These are phyloP conservation scores for Hypoxylon trugodes DNA, from an alignment of 495 filamentous ascomycete genomes.

Conservation along the genomic window DNA sequence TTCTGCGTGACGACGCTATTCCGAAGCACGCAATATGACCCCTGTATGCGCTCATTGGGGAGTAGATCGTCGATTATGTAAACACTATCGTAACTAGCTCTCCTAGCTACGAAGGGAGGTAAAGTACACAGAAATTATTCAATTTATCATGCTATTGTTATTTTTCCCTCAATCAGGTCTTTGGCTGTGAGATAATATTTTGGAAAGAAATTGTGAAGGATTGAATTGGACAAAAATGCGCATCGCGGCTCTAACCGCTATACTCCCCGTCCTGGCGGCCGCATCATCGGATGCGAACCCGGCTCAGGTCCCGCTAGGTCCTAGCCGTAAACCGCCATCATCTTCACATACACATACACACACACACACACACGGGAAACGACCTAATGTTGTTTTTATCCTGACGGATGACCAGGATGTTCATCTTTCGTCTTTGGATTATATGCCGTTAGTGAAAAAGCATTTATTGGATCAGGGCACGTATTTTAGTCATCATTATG, in stretches of 20 bases:
- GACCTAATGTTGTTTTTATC: conserved; percentile 57
- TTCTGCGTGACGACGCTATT: conserved; percentile 6
- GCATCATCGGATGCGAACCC: neutral
- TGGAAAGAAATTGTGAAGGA: too few relatives aligned
- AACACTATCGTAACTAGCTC: neutral
- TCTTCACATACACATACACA: too few relatives aligned
- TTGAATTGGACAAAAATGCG: too few relatives aligned
- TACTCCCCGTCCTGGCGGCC: conserved; percentile 1
- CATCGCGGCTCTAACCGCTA: neutral
- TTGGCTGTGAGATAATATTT: too few relatives aligned
- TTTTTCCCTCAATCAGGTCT: too few relatives aligned
- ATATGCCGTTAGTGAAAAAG: conserved; percentile 60
- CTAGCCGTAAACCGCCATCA: neutral
- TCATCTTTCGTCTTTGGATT: conserved; percentile 60
- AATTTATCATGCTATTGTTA: too few relatives aligned
- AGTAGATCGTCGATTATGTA: conserved; percentile 8
- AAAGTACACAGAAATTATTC: too few relatives aligned
- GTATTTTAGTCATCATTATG: conserved; percentile 62
- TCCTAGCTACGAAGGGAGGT: neutral
- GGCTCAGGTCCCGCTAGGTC: conserved; percentile 11
- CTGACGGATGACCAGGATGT: conserved; percentile 70
- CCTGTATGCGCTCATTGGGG: conserved; percentile 31
- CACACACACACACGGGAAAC: conserved; percentile 19
- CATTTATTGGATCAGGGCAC: conserved; percentile 61
- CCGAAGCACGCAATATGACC: conserved; percentile 33